Percentiles rank a stretch among this genome's conserved stretches.
phyloP scores from a whole-genome alignment of 805 yeast species.

The Candida methanosorbosa region DNA sequence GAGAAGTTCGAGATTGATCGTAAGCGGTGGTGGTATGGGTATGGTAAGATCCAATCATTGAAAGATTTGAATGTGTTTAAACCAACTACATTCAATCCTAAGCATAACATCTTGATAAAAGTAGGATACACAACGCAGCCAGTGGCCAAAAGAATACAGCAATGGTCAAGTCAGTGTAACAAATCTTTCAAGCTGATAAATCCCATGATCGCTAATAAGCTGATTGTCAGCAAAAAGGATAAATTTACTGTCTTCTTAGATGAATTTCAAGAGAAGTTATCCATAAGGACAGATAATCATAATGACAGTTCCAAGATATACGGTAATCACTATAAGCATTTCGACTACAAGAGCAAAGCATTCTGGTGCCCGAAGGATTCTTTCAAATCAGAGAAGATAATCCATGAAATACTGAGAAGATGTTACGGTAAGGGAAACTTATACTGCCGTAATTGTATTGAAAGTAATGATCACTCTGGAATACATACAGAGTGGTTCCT shows the following conservation, averaged over 20 bases:
- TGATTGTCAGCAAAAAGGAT: constrained; percentile 11
- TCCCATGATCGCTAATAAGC: constrained; percentile 20
- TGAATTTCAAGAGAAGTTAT: constrained; percentile 2
- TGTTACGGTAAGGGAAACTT: constrained; percentile 40
- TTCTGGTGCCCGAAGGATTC: constrained; percentile 26
- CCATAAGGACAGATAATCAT: not conserved
- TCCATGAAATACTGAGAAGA: constrained; percentile 30
- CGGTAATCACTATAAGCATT: constrained; percentile 8
- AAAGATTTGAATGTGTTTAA: constrained; percentile 7
- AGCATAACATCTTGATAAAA: constrained; percentile 33
- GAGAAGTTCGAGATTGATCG: too few species aligned
- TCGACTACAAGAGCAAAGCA: constrained; percentile 21
- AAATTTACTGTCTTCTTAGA: constrained; percentile 6
- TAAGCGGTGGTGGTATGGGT: too few species aligned
- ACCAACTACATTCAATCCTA: constrained; percentile 28
- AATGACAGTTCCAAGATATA: constrained; percentile 1
- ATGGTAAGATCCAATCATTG: too few species aligned
- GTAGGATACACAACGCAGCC: constrained; percentile 46
- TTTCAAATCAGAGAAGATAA: constrained; percentile 28
- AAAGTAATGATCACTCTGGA: too few species aligned
- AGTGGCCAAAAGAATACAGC: constrained; percentile 32
- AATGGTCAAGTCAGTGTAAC: constrained; percentile 46
- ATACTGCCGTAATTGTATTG: constrained; percentile 38
- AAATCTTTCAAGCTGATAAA: constrained; percentile 33
- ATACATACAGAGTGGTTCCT: constrained; percentile 50